These are phyloP conservation scores for Colletotrichum kahawae DNA, from an alignment of 2,329 filamentous ascomycete genomes.

Conservation along the genomic window DNA sequence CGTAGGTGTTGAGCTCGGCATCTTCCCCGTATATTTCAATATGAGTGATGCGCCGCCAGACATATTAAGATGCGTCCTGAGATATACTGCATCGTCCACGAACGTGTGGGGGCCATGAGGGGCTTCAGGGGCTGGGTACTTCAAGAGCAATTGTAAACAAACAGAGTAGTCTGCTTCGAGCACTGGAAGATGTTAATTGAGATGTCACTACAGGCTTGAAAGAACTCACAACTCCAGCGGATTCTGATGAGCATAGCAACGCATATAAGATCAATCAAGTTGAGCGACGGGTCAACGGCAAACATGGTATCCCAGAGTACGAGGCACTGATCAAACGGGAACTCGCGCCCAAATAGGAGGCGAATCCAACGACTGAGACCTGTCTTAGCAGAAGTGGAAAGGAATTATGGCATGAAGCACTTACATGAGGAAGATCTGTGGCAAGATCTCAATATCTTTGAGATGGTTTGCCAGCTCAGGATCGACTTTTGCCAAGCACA, in stretches of 20 bases:
- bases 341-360: slow-evolving; percentile 91
- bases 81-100: slow-evolving; percentile 82
- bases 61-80: slow-evolving; percentile 67
- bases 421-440: slow-evolving; percentile 94
- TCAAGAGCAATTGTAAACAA: slow-evolving; percentile 80
- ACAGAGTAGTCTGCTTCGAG: slow-evolving; percentile 87
- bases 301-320: slow-evolving; percentile 91
- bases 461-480: slow-evolving; percentile 84
- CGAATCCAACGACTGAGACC: slow-evolving; percentile 82
- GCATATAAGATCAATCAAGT: slow-evolving; percentile 88
- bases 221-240: slow-evolving; percentile 78
- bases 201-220: background rate
- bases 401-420: slow-evolving; percentile 24
- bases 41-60: slow-evolving; percentile 71
- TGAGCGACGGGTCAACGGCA: slow-evolving; percentile 79
- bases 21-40: slow-evolving; percentile 70
- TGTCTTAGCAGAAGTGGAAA: background rate
- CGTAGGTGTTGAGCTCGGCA: slow-evolving; percentile 41
- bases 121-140: slow-evolving; percentile 73
- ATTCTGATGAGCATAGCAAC: slow-evolving; percentile 92
- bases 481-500: slow-evolving; percentile 78
- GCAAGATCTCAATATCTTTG: slow-evolving; percentile 84
- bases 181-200: slow-evolving; percentile 53
- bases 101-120: slow-evolving; percentile 77
- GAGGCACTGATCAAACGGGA: slow-evolving; percentile 84